Evolutionary conservation across 2,329 filamentous ascomycete genomes (phyloP).

Genomic region (Fusarium torulosum): DNA sequence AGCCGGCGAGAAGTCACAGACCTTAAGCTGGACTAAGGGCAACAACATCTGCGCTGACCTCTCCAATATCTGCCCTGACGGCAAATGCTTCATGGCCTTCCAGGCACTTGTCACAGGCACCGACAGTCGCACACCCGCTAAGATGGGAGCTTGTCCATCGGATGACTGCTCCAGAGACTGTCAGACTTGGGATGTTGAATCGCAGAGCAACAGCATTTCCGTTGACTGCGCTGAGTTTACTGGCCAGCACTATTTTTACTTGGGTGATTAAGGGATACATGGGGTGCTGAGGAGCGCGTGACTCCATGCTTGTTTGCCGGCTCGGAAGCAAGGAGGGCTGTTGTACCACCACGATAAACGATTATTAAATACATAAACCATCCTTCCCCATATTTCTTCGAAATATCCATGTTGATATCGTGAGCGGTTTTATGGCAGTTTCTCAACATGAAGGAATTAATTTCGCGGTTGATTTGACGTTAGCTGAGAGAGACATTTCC

Average conservation of each 20-base stretch:
- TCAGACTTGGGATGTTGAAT: slow-evolving; percentile 10
- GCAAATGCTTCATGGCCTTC: slow-evolving; percentile 17
- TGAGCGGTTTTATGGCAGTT: no score
- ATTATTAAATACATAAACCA: no score
- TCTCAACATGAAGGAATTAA: no score
- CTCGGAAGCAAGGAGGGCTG: no score
- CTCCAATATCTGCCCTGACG: slow-evolving; percentile 7
- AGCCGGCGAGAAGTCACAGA: neutral
- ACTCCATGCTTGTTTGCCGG: no score
- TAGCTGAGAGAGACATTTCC: no score
- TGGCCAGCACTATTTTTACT: slow-evolving; percentile 18
- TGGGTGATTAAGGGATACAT: neutral
- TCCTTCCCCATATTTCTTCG: no score
- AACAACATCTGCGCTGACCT: slow-evolving; percentile 20
- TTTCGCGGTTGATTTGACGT: no score
- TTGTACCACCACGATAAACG: no score
- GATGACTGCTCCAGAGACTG: slow-evolving; percentile 9
- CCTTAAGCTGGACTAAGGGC: neutral
- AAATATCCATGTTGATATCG: no score
- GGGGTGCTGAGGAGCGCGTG: no score
- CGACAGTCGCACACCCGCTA: neutral
- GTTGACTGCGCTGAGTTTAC: slow-evolving; percentile 19
- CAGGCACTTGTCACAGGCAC: neutral
- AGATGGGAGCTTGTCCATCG: slow-evolving; percentile 12
- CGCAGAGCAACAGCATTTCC: neutral